Conservation (phyloP, 1,139 yeast species). For the Lodderomyces orthopsilosis region DNA sequence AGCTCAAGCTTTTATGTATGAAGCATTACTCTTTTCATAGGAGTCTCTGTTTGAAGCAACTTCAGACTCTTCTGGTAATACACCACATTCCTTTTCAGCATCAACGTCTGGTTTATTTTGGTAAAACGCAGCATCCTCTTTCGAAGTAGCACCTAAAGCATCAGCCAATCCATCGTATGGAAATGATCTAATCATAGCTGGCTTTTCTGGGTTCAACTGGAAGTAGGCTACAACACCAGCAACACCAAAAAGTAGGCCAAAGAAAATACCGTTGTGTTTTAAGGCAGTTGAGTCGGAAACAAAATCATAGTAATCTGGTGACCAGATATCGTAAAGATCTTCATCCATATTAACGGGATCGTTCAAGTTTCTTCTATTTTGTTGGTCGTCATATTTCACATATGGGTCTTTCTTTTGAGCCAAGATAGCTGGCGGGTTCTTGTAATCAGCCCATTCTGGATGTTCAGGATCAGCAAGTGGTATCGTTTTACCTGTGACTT, state of each 20-base stretch:
- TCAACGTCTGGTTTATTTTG: conserved; percentile 41
- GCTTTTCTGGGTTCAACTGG: conserved; percentile 68
- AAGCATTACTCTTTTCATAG: conserved; percentile 35
- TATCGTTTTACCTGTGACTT: conserved; percentile 39
- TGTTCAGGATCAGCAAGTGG: conserved; percentile 42
- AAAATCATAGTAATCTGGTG: conserved; percentile 71
- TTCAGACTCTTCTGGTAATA: conserved; percentile 33
- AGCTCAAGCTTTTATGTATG: background rate
- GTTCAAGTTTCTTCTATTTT: conserved; percentile 72
- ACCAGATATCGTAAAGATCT: conserved; percentile 81
- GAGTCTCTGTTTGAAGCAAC: conserved; percentile 29
- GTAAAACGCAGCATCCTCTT: conserved; percentile 45
- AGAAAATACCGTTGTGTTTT: conserved; percentile 50
- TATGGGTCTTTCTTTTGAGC: conserved; percentile 70
- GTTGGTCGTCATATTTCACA: conserved; percentile 74
- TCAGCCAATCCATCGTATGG: conserved; percentile 75
- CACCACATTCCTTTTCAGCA: conserved; percentile 41
- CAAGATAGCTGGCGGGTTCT: conserved; percentile 42
- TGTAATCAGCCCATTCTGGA: conserved; percentile 48
- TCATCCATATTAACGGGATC: conserved; percentile 72
- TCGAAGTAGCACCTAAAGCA: conserved; percentile 63
- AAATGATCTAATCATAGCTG: conserved; percentile 73
- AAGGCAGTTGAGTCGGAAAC: conserved; percentile 64
- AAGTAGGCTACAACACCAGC: conserved; percentile 54
- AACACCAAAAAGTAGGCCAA: conserved; percentile 53